Conservation (phyloP, 345 rosid species). For the Murraya paniculata region DNA sequence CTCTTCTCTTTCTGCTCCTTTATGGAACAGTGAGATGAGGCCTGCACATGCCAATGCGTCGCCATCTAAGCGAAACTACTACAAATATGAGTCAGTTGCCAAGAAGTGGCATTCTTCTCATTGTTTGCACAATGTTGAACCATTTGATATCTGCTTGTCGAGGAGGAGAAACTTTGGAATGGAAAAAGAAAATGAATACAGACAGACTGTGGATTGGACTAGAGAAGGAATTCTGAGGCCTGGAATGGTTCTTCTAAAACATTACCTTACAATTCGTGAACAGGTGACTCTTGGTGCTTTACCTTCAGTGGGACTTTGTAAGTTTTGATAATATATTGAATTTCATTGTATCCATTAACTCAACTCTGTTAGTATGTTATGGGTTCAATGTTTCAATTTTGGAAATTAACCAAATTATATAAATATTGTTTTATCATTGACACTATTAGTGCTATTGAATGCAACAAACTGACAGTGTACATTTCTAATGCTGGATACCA, state of each 20-base stretch:
- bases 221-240: slow-evolving; percentile 32
- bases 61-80: background rate
- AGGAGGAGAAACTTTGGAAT: background rate
- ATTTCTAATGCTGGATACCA: background rate
- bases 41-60: background rate
- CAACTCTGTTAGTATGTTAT: background rate
- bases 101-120: background rate
- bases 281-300: slow-evolving; percentile 31
- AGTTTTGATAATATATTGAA: background rate
- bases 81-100: background rate
- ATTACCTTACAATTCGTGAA: slow-evolving; percentile 24
- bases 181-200: background rate
- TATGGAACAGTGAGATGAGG: slow-evolving; percentile 2
- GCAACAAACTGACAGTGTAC: background rate
- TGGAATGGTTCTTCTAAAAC: slow-evolving; percentile 59
- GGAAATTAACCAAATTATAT: background rate
- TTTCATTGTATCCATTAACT: background rate
- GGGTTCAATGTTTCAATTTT: background rate
- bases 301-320: background rate
- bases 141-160: slow-evolving; percentile 34
- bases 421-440: background rate
- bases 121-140: slow-evolving; percentile 5
- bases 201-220: background rate
- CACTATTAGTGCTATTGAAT: background rate
- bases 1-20: background rate